phyloP scores from a whole-genome alignment of 345 rosid genomes.

The Trapa incisa region DNA sequence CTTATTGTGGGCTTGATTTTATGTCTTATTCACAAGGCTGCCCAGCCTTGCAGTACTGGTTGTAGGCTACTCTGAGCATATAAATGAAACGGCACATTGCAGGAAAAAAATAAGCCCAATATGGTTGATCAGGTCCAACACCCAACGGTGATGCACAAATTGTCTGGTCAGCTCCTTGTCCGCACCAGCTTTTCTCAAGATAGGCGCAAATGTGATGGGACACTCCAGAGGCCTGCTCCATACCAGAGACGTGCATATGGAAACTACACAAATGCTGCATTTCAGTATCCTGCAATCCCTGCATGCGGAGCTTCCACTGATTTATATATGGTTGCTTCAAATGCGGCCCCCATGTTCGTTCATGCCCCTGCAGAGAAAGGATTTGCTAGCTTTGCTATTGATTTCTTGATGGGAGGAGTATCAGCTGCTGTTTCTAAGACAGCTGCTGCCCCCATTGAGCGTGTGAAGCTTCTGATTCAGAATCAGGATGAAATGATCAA shows the following conservation, averaged over 20 bases:
- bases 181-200: constrained; percentile 34
- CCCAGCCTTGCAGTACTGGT: not conserved
- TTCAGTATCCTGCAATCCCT: not conserved
- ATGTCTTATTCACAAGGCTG: no score
- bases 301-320: constrained; percentile 20
- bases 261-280: constrained; percentile 7
- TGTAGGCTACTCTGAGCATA: not conserved
- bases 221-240: constrained; percentile 38
- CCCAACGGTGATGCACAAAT: constrained; percentile 56
- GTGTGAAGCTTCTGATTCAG: constrained; percentile 80
- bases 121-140: constrained; percentile 78
- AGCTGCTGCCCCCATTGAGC: constrained; percentile 84
- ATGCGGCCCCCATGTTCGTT: constrained; percentile 36
- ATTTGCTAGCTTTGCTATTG: constrained; percentile 43
- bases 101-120: constrained; percentile 24
- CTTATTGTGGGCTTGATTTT: no score
- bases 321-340: constrained; percentile 25
- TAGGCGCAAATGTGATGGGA: constrained; percentile 20
- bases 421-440: constrained; percentile 84
- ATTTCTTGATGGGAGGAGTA: constrained; percentile 83
- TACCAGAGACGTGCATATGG: constrained; percentile 31
- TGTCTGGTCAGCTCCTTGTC: constrained; percentile 46
- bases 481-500: constrained; percentile 84
- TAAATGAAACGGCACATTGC: constrained; percentile 3
- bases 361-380: constrained; percentile 75